These are phyloP conservation scores for Pythium phragmitis DNA, from an alignment of 352 stramenopile species.

Conservation along the genomic window DNA sequence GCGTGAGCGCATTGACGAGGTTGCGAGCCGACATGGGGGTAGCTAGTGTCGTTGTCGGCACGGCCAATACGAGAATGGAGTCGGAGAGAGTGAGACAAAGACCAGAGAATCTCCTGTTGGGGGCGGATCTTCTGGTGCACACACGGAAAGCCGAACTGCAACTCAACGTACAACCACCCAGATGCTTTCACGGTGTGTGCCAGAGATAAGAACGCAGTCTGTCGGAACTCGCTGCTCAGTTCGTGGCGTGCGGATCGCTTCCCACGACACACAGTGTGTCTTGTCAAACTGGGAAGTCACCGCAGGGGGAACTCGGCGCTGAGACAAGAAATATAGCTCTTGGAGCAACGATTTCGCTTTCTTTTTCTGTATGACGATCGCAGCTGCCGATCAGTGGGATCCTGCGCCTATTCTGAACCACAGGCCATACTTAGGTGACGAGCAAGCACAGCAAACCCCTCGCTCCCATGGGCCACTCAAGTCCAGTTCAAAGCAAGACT, in stretches of 20 bases:
- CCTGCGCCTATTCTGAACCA: no score
- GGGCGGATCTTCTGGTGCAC: not conserved
- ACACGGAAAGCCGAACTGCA: not conserved
- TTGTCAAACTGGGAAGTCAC: not conserved
- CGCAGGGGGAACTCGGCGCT: not conserved
- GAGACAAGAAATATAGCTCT: no score
- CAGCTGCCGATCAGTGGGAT: no score
- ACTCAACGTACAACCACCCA: not conserved
- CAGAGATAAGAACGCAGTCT: conserved; percentile 1
- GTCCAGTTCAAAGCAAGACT: not conserved
- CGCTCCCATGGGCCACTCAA: not conserved
- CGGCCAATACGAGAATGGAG: conserved; percentile 1
- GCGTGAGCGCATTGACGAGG: not conserved
- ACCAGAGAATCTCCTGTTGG: not conserved
- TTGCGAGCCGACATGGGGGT: not conserved
- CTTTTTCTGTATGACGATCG: no score
- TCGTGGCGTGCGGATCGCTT: conserved; percentile 5
- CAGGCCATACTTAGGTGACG: not conserved
- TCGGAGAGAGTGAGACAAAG: no score
- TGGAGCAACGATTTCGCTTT: no score
- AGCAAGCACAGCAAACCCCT: no score
- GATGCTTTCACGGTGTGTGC: not conserved
- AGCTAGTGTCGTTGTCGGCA: no score
- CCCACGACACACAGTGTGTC: not conserved
- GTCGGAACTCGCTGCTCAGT: not conserved